A percentile compares a stretch with the other conserved stretches of the same genome.
Evolutionary conservation across 1,139 yeast species (phyloP).

Genomic region (Candida sp.): DNA sequence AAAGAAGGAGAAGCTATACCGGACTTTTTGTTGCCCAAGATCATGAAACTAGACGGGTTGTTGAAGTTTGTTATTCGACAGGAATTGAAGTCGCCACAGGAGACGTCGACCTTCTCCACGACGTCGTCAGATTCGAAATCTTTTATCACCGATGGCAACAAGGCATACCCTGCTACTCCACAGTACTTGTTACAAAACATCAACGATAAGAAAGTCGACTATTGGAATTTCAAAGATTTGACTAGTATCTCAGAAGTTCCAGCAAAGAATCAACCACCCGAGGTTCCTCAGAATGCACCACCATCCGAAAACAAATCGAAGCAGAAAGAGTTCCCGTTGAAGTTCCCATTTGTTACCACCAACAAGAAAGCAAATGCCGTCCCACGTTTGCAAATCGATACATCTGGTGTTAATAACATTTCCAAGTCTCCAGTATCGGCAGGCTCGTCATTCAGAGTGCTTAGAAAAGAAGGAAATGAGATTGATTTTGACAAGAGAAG

Average conservation of each 20-base stretch:
- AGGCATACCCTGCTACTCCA: constrained; percentile 60
- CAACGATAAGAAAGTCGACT: constrained; percentile 50
- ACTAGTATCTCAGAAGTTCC: constrained; percentile 21
- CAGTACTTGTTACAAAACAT: constrained; percentile 53
- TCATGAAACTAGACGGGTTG: constrained; percentile 37
- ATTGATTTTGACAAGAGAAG: constrained; percentile 85
- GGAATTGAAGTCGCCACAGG: constrained; percentile 36
- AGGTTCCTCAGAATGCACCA: background rate
- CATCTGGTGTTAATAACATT: constrained; percentile 17
- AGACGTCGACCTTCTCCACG: constrained; percentile 37
- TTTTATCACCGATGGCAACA: constrained; percentile 43
- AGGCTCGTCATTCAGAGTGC: constrained; percentile 58
- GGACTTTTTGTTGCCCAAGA: constrained; percentile 42
- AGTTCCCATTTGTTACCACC: constrained; percentile 15
- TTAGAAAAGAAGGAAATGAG: constrained; percentile 56
- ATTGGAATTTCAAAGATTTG: constrained; percentile 64
- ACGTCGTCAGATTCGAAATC: constrained; percentile 55
- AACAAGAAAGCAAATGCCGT: constrained; percentile 6
- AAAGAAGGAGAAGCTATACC: constrained; percentile 66
- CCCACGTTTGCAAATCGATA: constrained; percentile 35
- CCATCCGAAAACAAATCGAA: constrained; percentile 8
- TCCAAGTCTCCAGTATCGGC: constrained; percentile 13
- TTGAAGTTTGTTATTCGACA: constrained; percentile 49
- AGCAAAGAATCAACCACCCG: background rate
- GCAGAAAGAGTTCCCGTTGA: constrained; percentile 15